Percentiles rank a stretch among this genome's conserved stretches.
Conservation (phyloP, 129 eudicot species). For the Lactuca saligna region DNA sequence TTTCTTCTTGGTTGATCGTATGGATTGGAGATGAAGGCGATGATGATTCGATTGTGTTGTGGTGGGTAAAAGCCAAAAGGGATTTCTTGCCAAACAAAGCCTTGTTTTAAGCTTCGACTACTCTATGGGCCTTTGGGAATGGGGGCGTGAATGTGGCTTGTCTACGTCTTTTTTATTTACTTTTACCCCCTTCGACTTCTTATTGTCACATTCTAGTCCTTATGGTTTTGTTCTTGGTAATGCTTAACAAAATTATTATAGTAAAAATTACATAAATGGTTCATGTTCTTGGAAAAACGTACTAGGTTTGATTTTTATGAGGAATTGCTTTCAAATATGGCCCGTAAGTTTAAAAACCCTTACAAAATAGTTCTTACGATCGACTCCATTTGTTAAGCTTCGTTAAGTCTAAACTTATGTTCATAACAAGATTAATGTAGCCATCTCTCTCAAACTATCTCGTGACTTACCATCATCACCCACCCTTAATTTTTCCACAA, state of each 20-base stretch:
- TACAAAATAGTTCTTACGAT: too few relatives aligned
- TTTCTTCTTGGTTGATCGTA: constrained; percentile 14
- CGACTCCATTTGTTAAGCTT: too few relatives aligned
- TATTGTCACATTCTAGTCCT: constrained; percentile 8
- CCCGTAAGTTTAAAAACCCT: too few relatives aligned
- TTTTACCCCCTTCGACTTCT: constrained; percentile 7
- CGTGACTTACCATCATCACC: too few relatives aligned
- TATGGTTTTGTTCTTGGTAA: not conserved
- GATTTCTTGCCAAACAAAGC: constrained; percentile 5
- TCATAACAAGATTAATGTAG: too few relatives aligned
- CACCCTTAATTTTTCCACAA: too few relatives aligned
- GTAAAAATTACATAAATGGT: too few relatives aligned
- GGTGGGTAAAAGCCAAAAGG: constrained; percentile 5
- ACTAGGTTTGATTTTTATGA: too few relatives aligned
- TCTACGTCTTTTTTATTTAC: constrained; percentile 1
- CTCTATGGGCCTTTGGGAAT: not conserved
- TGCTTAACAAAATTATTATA: not conserved
- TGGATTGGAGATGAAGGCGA: not conserved
- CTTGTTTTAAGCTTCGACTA: constrained; percentile 8
- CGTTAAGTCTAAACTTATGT: too few relatives aligned
- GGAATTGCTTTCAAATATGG: too few relatives aligned
- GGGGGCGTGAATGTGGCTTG: not conserved
- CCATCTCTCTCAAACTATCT: too few relatives aligned
- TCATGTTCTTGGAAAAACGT: too few relatives aligned
- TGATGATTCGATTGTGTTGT: constrained; percentile 21